phyloP scores from a whole-genome alignment of 1,284 basidiomycete species.

The Veloboletus limbatus region DNA sequence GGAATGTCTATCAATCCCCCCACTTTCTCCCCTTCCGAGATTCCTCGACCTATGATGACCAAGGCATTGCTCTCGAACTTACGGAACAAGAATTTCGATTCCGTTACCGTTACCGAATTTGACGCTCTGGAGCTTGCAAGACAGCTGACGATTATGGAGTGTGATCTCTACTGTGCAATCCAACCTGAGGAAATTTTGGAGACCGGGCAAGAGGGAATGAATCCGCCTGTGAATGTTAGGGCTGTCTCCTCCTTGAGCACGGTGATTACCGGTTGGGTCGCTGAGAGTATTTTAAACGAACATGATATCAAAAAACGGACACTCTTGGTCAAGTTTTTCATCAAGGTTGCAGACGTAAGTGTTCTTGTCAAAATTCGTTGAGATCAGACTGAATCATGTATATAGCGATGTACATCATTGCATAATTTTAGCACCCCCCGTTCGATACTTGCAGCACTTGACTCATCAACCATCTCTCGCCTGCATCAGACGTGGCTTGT shows the following conservation, averaged over 20 bases:
- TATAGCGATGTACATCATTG: slow-evolving; percentile 77
- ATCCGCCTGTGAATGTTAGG: slow-evolving; percentile 68
- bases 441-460: slow-evolving; percentile 90
- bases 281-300: slow-evolving; percentile 89
- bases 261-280: slow-evolving; percentile 92
- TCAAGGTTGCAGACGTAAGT: slow-evolving; percentile 92
- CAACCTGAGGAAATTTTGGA: slow-evolving; percentile 87
- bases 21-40: slow-evolving; percentile 52
- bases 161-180: slow-evolving; percentile 81
- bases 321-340: slow-evolving; percentile 87
- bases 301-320: slow-evolving; percentile 88
- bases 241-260: slow-evolving; percentile 89
- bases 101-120: slow-evolving; percentile 83
- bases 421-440: slow-evolving; percentile 93
- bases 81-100: slow-evolving; percentile 55
- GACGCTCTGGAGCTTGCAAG: slow-evolving; percentile 90
- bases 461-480: slow-evolving; percentile 91
- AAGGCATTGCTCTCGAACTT: slow-evolving; percentile 71
- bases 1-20: slow-evolving; percentile 70
- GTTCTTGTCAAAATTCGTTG: slow-evolving; percentile 15
- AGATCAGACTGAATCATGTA: slow-evolving; percentile 26
- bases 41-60: slow-evolving; percentile 81
- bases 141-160: slow-evolving; percentile 95
- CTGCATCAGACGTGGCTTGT: slow-evolving; percentile 91
- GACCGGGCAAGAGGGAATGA: slow-evolving; percentile 67